Base-by-base conservation (phyloP, 108 stramenopile genomes). In the Fistulifera pelliculosa region DNA sequence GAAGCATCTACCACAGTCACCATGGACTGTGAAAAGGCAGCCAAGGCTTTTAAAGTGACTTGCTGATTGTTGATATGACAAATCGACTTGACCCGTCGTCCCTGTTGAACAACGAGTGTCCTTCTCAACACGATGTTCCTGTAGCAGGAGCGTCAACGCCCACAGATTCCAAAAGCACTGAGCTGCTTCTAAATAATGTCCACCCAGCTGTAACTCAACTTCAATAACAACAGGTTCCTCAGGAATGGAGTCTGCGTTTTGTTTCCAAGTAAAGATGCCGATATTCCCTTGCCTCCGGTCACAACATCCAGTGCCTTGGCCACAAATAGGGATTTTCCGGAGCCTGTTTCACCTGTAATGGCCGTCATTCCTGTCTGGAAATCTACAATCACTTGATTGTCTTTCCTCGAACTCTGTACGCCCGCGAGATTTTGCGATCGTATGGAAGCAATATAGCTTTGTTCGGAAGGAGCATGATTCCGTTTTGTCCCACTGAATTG, bases 1-100 rank as follows among this genome's bases (percentile, higher is more conserved):
- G 69, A 67, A 38, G 82, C 81, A 65, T 90, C 84, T 21, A 90
- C 81, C 1, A 69, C 48, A 13, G 80, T 75, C 35, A 90, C 52
- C n/a, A 90, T 62, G 1, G 84, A 81, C 21, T 55, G 44, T 14
- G 64, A 65, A 41, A 90, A 48, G 15, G 70, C 38, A 44, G 74
- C 62, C 15, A 90, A 45, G 11, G 62, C 57, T 66, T 81, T 79
- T 22, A 90, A 70, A 3, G 80, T 71, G 0, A 80, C 72, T 10
- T 47, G 49, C 13, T 61, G 66, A 21, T 50, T 72, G 60, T 91
- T 91, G 55, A 88, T 70, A 50, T 51, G 45, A 54, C 86, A 88
- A 18, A 27, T 44, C 1, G 86, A 88, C 47, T 84, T 81, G 17
- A 81, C 27, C 35, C 75, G 65, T 27, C 14, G 50, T n/a, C 42